Base-by-base conservation (phyloP, 306 rosid species). In the Cicer bijugum region DNA sequence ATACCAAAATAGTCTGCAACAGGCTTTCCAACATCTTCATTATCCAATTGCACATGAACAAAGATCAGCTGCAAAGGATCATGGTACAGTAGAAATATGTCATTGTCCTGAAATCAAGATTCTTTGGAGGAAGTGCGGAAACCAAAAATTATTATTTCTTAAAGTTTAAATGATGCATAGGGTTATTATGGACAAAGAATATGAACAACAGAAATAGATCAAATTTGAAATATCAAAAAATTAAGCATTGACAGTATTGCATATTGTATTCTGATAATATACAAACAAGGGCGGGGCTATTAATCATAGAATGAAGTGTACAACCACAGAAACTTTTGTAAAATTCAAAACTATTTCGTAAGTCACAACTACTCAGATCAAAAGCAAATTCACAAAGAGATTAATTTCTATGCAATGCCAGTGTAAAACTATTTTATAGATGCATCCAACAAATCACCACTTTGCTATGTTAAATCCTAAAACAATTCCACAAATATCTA, bases 1-100 rank as follows among this genome's bases (percentile, higher is more conserved):
- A 94, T 71, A 67, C 99, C 99, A 84, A 94, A 94, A 82, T 84
- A 91, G 15, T 88, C 96, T 67, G 96, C 90, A 72, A 94, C 96
- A 61, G 96, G 99, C 88, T 84, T 88, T 79, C 99, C 99, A 38
- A 82, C 90, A 65, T 94, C 99, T 84, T 90, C 96, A 43, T 86
- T 84, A 84, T 91, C 97, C 80, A 78, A 71, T 83, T 91, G 90
- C 85, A 94, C 97, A 20, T 79, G 86, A 76, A 94, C 97, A 73
- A 94, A 91, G 76, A 91, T 74, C 76, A 94, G 89, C 99, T 94
- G 91, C 93, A 86, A 69, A 71, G 73, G 75, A 81, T 76, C 72
- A 72, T 39, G 44, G 71, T 43, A 67, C 72, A 69, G 75, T 53
- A 40, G 60, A 62, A 78, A 77, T 23, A 56, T 14, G 48, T 80